Percentiles rank a stretch among this genome's conserved stretches.
Conservation (phyloP, 2,329 filamentous ascomycete species). For the Neospermospora avenae region DNA sequence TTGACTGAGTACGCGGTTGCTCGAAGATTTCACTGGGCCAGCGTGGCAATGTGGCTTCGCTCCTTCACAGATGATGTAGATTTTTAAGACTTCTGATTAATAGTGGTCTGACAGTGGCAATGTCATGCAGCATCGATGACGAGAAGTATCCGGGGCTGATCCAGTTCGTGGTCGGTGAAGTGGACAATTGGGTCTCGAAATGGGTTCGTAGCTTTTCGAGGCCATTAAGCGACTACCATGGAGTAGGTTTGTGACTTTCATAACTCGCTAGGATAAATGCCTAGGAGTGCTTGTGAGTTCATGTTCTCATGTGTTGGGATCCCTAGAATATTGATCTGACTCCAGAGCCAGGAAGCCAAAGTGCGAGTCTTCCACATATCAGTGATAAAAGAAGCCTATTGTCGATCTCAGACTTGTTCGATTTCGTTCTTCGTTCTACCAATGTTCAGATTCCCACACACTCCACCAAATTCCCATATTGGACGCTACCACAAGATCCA, state of each 20-base stretch:
- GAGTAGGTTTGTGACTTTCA: too few relatives aligned
- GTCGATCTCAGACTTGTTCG: not conserved
- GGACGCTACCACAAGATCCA: slow-evolving; percentile 86
- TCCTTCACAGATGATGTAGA: not conserved
- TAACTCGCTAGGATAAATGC: too few relatives aligned
- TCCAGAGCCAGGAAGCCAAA: too few relatives aligned
- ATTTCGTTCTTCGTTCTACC: not conserved
- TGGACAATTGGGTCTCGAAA: too few relatives aligned
- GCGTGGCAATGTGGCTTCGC: not conserved
- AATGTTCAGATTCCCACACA: slow-evolving; percentile 59
- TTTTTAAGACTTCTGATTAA: not conserved
- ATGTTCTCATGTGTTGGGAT: too few relatives aligned
- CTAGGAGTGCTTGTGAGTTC: too few relatives aligned
- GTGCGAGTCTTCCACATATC: too few relatives aligned
- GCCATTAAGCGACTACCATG: too few relatives aligned
- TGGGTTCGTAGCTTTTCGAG: too few relatives aligned
- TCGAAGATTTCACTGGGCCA: not conserved
- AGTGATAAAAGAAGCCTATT: not conserved
- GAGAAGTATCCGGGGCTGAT: too few relatives aligned
- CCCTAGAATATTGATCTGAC: too few relatives aligned
- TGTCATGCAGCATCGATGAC: not conserved
- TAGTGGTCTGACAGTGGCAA: not conserved
- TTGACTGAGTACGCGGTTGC: not conserved
- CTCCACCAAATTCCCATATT: slow-evolving; percentile 95
- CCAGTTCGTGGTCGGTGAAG: too few relatives aligned